Evolutionary conservation across 805 yeast species (phyloP), one percentile per base, ranked within the genome.

Genomic region (Blastobotrys terrestris): DNA sequence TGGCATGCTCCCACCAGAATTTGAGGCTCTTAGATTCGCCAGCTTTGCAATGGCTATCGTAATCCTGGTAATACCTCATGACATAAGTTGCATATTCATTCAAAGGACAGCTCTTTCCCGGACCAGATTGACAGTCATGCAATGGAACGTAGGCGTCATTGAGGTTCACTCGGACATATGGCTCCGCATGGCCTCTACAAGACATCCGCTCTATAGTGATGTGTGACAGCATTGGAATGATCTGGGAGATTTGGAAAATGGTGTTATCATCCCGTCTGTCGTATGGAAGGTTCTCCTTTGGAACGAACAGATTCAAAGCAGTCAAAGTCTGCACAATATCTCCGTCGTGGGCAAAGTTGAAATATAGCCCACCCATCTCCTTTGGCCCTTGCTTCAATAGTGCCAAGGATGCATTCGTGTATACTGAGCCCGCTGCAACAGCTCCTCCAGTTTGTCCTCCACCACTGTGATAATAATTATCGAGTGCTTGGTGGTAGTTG

Each of bases 121-220:
- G 84, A 2, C 85, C 85, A 42, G 68, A 63, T 43, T 72, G 68
- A 62, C 84, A 79, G 35, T 63, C 60, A 19, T 72, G 72, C 31
- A 77, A 60, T 26, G 84, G 83, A 47, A 77, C 67, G 20, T 80
- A 82, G 1, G 81, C 81, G 55, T 79, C 83, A 59, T 80, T 79
- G 15, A 78, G 58, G 3, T 77, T 64, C 39, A 71, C 68, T 63
- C 84, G 74, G 14, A 79, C 78, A 60, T 67, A 80, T 16, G 59
- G 57, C 3, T 65, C 64, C n/a, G 3, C 14, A 8, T 56, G 46
- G 15, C 72, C 66, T 26, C 59, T 62, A 41, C 48, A 43, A 16
- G 19, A 16, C 31, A 66, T 60, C 16, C 70, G 63, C 60, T 67
- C 70, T 43, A 67, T 55, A 14, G 58, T 54, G 19, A 65, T 42